Conservation (phyloP, 1,139 yeast genomes). For the Yamadazyma taylorii region DNA sequence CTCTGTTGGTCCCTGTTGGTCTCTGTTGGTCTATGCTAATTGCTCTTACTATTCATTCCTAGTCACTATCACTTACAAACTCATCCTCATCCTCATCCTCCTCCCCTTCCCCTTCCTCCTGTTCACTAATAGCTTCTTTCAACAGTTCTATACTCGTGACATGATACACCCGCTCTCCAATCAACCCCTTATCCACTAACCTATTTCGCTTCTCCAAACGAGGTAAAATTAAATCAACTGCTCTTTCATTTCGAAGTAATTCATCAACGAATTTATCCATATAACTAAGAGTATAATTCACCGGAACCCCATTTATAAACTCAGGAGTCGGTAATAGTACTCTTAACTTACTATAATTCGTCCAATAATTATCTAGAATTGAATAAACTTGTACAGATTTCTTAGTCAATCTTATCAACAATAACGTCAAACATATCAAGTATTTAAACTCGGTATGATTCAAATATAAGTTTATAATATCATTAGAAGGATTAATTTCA, state of each 20-base stretch:
- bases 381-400: slow-evolving; percentile 46
- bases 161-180: slow-evolving; percentile 38
- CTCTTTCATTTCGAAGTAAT: slow-evolving; percentile 49
- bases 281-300: slow-evolving; percentile 34
- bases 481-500: slow-evolving; percentile 60
- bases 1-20: too few species aligned
- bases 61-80: slow-evolving; percentile 17
- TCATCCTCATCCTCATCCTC: slow-evolving; percentile 6
- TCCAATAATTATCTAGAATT: slow-evolving; percentile 50
- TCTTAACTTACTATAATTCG: slow-evolving; percentile 55
- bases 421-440: slow-evolving; percentile 57
- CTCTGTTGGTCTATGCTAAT: too few species aligned
- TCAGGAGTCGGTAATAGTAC: slow-evolving; percentile 26
- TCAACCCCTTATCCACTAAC: slow-evolving; percentile 39
- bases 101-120: slow-evolving; percentile 1
- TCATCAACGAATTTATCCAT: slow-evolving; percentile 66
- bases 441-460: slow-evolving; percentile 61
- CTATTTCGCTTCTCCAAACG: slow-evolving; percentile 42
- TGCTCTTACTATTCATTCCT: background rate
- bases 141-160: slow-evolving; percentile 8
- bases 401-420: slow-evolving; percentile 55
- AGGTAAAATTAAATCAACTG: slow-evolving; percentile 62
- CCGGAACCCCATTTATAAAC: slow-evolving; percentile 27
- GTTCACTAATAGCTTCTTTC: background rate
- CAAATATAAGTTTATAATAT: slow-evolving; percentile 52